A percentile compares a stretch with the other conserved stretches of the same genome.
Evolutionary conservation across 2,329 filamentous ascomycete species (phyloP).

Genomic region (Apiospora rasikravindrae): DNA sequence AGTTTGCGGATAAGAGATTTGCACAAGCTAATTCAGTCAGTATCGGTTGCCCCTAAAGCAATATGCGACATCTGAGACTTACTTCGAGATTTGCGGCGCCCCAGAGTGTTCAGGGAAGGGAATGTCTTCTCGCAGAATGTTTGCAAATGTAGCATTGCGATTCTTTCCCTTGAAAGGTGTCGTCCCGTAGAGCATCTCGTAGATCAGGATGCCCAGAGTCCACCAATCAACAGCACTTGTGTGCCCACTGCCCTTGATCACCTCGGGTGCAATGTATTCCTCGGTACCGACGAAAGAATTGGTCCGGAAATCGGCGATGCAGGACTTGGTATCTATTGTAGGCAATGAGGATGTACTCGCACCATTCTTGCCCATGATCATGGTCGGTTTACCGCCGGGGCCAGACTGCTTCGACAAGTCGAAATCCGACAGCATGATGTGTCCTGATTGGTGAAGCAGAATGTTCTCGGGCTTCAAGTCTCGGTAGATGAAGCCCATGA

Average conservation of each 20-base stretch:
- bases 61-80: slow-evolving; percentile 47
- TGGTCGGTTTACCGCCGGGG: slow-evolving; percentile 91
- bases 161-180: slow-evolving; percentile 99
- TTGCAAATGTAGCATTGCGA: slow-evolving; percentile 95
- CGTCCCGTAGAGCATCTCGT: slow-evolving; percentile 98
- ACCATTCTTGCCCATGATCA: slow-evolving; percentile 93
- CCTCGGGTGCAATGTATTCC: slow-evolving; percentile 98
- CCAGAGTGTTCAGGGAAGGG: slow-evolving; percentile 91
- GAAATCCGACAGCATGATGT: slow-evolving; percentile 99
- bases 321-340: slow-evolving; percentile 98
- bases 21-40: slow-evolving; percentile 69
- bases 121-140: slow-evolving; percentile 94
- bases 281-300: slow-evolving; percentile 99
- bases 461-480: slow-evolving; percentile 99
- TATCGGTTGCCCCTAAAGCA: slow-evolving; percentile 20
- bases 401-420: slow-evolving; percentile 98
- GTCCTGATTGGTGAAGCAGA: slow-evolving; percentile 95
- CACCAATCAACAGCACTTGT: slow-evolving; percentile 99
- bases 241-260: slow-evolving; percentile 98
- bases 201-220: slow-evolving; percentile 96
- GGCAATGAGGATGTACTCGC: slow-evolving; percentile 85
- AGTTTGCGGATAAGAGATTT: slow-evolving; percentile 96
- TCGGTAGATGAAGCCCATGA: slow-evolving; percentile 99
- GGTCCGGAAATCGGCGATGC: slow-evolving; percentile 96
- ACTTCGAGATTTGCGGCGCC: slow-evolving; percentile 89